These are phyloP conservation scores for Suhomyces bokatorum DNA, from an alignment of 1,139 yeast genomes.

Conservation along the genomic window DNA sequence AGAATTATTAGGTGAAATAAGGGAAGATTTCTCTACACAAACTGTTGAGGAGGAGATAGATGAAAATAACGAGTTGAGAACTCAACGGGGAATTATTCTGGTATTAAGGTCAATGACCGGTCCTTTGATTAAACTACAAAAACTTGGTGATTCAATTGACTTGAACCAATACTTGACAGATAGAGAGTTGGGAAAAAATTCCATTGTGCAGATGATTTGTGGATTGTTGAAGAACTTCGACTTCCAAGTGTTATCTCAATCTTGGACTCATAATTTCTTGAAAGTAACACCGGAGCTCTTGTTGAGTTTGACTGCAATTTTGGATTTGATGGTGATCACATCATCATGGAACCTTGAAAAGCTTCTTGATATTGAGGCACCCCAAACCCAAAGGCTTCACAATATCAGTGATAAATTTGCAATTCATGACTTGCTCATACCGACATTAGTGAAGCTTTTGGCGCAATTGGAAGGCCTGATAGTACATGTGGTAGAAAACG, in stretches of 20 bases:
- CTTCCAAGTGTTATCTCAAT: conserved; percentile 18
- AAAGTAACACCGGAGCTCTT: conserved; percentile 17
- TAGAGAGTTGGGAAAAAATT: conserved; percentile 10
- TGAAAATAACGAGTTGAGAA: conserved; percentile 3
- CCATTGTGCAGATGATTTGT: not conserved
- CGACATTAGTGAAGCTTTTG: conserved; percentile 2
- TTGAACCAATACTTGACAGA: conserved; percentile 22
- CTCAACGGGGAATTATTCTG: conserved; percentile 22
- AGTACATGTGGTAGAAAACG: conserved; percentile 4
- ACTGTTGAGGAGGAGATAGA: conserved; percentile 10
- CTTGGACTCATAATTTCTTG: conserved; percentile 27
- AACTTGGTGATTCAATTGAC: conserved; percentile 30
- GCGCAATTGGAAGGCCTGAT: not conserved
- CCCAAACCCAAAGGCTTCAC: conserved; percentile 18
- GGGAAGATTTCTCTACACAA: conserved; percentile 14
- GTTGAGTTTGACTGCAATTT: conserved; percentile 19
- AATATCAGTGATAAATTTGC: conserved; percentile 24
- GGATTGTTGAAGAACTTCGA: conserved; percentile 18
- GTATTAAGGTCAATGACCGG: conserved; percentile 18
- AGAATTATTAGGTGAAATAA: conserved; percentile 24
- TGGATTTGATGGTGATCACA: conserved; percentile 30
- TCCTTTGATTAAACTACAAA: conserved; percentile 28
- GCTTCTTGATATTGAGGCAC: conserved; percentile 23
- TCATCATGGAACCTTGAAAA: conserved; percentile 41
- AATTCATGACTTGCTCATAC: conserved; percentile 14